Percentiles rank a stretch among this genome's conserved stretches.
Conservation (phyloP, 2,329 filamentous ascomycete species). For the Fusarium equiseti region DNA sequence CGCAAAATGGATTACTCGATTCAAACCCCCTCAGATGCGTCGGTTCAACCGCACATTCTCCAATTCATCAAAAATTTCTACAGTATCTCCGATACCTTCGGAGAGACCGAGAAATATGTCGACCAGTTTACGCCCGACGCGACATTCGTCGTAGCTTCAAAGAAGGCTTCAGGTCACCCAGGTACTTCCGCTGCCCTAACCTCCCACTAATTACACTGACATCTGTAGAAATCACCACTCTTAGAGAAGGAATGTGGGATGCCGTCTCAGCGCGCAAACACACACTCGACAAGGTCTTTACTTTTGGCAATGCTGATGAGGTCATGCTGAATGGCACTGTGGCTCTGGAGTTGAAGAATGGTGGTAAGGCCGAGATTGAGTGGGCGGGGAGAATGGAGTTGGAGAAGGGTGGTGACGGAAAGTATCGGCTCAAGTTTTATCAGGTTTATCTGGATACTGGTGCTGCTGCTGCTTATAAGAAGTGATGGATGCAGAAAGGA, state of each 20-base stretch:
- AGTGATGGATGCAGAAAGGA: background rate
- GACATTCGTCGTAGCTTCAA: conserved; percentile 31
- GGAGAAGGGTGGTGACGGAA: conserved; percentile 22
- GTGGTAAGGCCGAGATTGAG: conserved; percentile 31
- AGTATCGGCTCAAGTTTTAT: conserved; percentile 36
- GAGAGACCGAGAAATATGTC: conserved; percentile 35
- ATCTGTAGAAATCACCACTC: conserved; percentile 23
- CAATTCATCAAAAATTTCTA: conserved; percentile 30
- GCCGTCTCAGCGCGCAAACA: conserved; percentile 36
- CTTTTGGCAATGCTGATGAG: conserved; percentile 31
- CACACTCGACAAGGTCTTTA: conserved; percentile 24
- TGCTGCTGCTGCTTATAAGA: conserved; percentile 32
- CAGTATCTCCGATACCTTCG: conserved; percentile 29
- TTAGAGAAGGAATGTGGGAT: conserved; percentile 40
- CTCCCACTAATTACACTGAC: background rate
- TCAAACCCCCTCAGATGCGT: conserved; percentile 29
- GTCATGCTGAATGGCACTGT: conserved; percentile 37
- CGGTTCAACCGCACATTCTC: conserved; percentile 25
- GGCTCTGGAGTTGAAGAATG: conserved; percentile 34
- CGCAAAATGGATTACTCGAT: conserved; percentile 30
- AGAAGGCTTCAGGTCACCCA: conserved; percentile 23
- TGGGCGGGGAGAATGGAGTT: conserved; percentile 34
- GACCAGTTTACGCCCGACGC: conserved; percentile 31
- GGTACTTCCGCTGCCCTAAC: background rate
- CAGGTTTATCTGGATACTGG: conserved; percentile 38